phyloP scores from a whole-genome alignment of 1,139 yeast genomes.

The Hansenula anomala region DNA sequence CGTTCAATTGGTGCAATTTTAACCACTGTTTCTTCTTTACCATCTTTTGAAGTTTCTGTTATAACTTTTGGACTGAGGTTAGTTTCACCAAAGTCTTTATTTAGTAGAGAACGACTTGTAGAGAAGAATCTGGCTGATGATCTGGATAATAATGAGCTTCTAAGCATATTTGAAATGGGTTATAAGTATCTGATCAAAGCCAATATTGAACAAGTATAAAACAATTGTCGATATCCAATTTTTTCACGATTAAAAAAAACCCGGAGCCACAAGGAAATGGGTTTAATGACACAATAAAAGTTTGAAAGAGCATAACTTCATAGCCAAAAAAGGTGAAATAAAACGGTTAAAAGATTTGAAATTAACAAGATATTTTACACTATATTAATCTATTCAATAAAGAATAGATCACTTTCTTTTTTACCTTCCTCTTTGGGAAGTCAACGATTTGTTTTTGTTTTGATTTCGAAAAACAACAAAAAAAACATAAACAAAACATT shows the following conservation, averaged over 20 bases:
- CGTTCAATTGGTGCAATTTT: slow-evolving; percentile 73
- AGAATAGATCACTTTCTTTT: too few relatives aligned
- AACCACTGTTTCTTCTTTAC: slow-evolving; percentile 15
- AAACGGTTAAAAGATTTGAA: too few relatives aligned
- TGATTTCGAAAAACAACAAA: slow-evolving; percentile 6
- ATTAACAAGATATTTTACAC: too few relatives aligned
- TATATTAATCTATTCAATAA: too few relatives aligned
- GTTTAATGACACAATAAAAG: too few relatives aligned
- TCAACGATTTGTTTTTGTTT: slow-evolving; percentile 5
- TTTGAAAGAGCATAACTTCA: too few relatives aligned
- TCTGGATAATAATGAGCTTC: background rate
- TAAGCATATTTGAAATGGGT: background rate
- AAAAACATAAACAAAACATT: slow-evolving; percentile 2
- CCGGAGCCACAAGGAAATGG: too few relatives aligned
- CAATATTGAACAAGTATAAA: too few relatives aligned
- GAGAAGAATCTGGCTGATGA: slow-evolving; percentile 2
- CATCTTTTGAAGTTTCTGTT: slow-evolving; percentile 9
- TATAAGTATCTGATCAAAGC: background rate
- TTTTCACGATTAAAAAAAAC: too few relatives aligned
- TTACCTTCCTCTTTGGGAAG: slow-evolving; percentile 9
- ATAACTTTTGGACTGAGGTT: slow-evolving; percentile 13
- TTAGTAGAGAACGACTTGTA: background rate
- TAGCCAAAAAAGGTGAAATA: too few relatives aligned
- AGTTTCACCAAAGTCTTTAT: slow-evolving; percentile 1
- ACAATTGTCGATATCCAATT: too few relatives aligned